Percentiles rank a stretch among this genome's conserved stretches.
phyloP scores from a whole-genome alignment of 2,329 filamentous ascomycete genomes.

The Nannizziopsis arthrosporioides region DNA sequence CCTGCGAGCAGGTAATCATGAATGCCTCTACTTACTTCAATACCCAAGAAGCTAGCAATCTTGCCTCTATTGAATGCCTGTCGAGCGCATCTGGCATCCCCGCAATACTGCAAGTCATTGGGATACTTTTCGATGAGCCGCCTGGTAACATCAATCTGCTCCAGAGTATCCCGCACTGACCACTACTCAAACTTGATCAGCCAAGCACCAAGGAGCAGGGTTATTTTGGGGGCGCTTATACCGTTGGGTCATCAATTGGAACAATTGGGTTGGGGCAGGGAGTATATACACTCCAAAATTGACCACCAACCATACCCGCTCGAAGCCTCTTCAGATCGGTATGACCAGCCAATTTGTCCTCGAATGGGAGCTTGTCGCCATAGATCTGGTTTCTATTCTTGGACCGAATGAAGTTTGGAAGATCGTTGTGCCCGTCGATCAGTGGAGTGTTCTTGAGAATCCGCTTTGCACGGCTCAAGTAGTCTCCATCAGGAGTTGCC shows the following conservation, averaged over 20 bases:
- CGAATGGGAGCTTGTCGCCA: slow-evolving; percentile 17
- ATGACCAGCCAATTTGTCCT: slow-evolving; percentile 18
- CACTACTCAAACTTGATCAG: slow-evolving; percentile 2
- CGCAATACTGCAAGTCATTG: slow-evolving; percentile 18
- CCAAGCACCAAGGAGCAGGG: background rate
- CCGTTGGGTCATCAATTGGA: slow-evolving; percentile 17
- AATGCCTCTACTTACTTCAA: slow-evolving; percentile 15
- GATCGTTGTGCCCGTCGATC: slow-evolving; percentile 27
- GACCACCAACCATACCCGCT: slow-evolving; percentile 21
- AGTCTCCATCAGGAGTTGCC: slow-evolving; percentile 6
- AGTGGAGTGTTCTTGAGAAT: slow-evolving; percentile 21
- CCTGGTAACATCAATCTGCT: slow-evolving; percentile 22
- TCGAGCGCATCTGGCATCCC: slow-evolving; percentile 16
- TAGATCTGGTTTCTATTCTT: slow-evolving; percentile 23
- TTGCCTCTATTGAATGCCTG: slow-evolving; percentile 17
- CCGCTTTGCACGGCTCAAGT: slow-evolving; percentile 17
- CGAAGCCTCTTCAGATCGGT: slow-evolving; percentile 21
- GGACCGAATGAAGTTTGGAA: slow-evolving; percentile 22
- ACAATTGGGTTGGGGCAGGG: slow-evolving; percentile 15
- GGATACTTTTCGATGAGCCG: slow-evolving; percentile 18
- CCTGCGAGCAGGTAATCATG: no score
- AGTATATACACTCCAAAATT: slow-evolving; percentile 26
- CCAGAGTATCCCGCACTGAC: slow-evolving; percentile 20
- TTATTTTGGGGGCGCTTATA: background rate
- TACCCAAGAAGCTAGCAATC: slow-evolving; percentile 19